These are phyloP conservation scores for Aspergillus awamori DNA, from an alignment of 2,329 filamentous ascomycete genomes.

Conservation along the genomic window DNA sequence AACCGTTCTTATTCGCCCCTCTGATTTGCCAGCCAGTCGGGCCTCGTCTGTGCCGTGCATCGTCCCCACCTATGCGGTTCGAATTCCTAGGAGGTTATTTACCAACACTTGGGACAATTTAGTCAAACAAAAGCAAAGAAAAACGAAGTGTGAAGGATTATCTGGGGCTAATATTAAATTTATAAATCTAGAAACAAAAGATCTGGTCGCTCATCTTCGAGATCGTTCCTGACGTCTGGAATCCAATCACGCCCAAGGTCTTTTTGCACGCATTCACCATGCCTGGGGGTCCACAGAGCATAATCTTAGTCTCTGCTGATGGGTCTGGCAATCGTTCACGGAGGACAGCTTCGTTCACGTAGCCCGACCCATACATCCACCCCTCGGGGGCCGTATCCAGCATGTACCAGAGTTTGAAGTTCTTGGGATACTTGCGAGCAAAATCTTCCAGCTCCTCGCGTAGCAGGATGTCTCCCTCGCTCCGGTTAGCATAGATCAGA, in stretches of 20 bases:
- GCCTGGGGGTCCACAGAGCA: conserved; percentile 64
- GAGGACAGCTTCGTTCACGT: conserved; percentile 57
- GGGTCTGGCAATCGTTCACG: conserved; percentile 53
- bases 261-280: conserved; percentile 63
- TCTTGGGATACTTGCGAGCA: conserved; percentile 54
- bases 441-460: conserved; percentile 59
- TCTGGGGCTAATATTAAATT: background rate
- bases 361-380: conserved; percentile 56
- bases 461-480: conserved; percentile 63
- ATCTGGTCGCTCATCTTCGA: conserved; percentile 59
- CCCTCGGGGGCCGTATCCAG: conserved; percentile 51
- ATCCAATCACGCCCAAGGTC: conserved; percentile 54
- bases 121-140: no score
- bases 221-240: conserved; percentile 53
- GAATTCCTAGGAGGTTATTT: no score
- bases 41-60: no score
- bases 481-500: conserved; percentile 63
- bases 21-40: no score
- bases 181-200: conserved; percentile 52
- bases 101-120: no score
- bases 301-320: conserved; percentile 52
- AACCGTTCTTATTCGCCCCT: no score
- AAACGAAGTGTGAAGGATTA: background rate
- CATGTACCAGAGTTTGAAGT: conserved; percentile 61
- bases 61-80: no score